Conservation (phyloP, 805 yeast genomes). For the Danielia oregonensis region DNA sequence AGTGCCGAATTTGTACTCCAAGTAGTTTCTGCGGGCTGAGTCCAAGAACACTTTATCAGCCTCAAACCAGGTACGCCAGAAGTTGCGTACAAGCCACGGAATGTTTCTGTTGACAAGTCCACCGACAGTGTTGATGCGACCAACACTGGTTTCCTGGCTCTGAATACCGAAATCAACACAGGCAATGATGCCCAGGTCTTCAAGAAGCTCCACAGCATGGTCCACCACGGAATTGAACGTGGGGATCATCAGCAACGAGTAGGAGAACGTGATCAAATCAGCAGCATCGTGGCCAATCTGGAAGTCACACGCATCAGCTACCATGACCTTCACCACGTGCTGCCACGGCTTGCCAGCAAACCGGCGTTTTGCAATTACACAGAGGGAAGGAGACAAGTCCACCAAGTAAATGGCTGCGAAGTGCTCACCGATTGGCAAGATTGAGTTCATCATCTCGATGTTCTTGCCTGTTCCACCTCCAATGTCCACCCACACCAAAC, state of each 20-base stretch:
- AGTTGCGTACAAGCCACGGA: constrained; percentile 74
- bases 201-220: constrained; percentile 51
- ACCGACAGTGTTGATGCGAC: constrained; percentile 71
- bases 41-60: constrained; percentile 77
- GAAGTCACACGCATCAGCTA: constrained; percentile 76
- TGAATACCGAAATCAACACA: constrained; percentile 83
- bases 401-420: constrained; percentile 69
- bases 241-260: constrained; percentile 84
- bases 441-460: constrained; percentile 67
- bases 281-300: constrained; percentile 45
- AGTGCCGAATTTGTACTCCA: constrained; percentile 81
- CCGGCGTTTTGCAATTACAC: constrained; percentile 65
- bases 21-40: constrained; percentile 75
- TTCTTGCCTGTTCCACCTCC: constrained; percentile 89
- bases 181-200: constrained; percentile 57
- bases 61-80: constrained; percentile 88
- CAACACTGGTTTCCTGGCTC: constrained; percentile 56
- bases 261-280: constrained; percentile 75
- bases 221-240: constrained; percentile 76
- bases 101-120: constrained; percentile 68
- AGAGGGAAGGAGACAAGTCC: constrained; percentile 73
- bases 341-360: constrained; percentile 40
- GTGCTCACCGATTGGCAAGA: constrained; percentile 41
- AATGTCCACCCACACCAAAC: constrained; percentile 68
- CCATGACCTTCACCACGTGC: constrained; percentile 58